A percentile compares a stretch with the other conserved stretches of the same genome.
Evolutionary conservation across 2,329 filamentous ascomycete genomes (phyloP).

Genomic region (Lomentospora prolificans): DNA sequence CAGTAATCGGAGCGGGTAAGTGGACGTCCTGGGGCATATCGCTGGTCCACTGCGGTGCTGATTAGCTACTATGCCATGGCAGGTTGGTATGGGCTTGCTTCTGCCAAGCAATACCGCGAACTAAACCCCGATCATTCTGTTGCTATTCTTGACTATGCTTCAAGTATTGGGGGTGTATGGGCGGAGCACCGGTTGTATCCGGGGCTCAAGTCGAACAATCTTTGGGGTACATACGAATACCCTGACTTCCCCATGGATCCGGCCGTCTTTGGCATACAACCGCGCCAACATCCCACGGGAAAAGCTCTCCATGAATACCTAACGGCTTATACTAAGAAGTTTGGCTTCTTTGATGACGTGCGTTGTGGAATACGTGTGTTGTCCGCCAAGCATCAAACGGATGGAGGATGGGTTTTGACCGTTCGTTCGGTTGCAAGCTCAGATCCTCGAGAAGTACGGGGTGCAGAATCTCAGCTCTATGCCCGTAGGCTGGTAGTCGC

Average conservation of each 20-base stretch:
- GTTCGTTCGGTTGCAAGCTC: constrained; percentile 36
- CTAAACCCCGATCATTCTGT: constrained; percentile 47
- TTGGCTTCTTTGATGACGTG: constrained; percentile 29
- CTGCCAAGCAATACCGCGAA: constrained; percentile 51
- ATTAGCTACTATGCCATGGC: background rate
- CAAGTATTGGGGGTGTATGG: constrained; percentile 61
- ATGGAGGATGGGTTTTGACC: constrained; percentile 33
- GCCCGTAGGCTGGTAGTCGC: constrained; percentile 37
- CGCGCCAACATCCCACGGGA: constrained; percentile 38
- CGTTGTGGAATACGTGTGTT: constrained; percentile 28
- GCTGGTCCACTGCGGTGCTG: background rate
- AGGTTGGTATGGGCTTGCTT: constrained; percentile 47
- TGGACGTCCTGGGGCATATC: background rate
- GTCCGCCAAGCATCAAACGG: constrained; percentile 30
- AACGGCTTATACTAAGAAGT: constrained; percentile 31
- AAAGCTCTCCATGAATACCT: constrained; percentile 37
- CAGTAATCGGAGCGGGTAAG: constrained; percentile 28
- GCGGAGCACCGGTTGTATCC: constrained; percentile 56
- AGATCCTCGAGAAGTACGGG: constrained; percentile 50
- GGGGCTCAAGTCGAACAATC: constrained; percentile 64
- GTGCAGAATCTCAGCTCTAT: constrained; percentile 22
- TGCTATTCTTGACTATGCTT: constrained; percentile 45
- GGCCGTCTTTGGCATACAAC: constrained; percentile 36
- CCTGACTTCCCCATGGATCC: constrained; percentile 62
- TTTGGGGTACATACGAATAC: constrained; percentile 63